Percentiles rank a stretch among this genome's conserved stretches.
Evolutionary conservation across 2,329 filamentous ascomycete genomes (phyloP).

Genomic region (Exophiala lecanii-corni): DNA sequence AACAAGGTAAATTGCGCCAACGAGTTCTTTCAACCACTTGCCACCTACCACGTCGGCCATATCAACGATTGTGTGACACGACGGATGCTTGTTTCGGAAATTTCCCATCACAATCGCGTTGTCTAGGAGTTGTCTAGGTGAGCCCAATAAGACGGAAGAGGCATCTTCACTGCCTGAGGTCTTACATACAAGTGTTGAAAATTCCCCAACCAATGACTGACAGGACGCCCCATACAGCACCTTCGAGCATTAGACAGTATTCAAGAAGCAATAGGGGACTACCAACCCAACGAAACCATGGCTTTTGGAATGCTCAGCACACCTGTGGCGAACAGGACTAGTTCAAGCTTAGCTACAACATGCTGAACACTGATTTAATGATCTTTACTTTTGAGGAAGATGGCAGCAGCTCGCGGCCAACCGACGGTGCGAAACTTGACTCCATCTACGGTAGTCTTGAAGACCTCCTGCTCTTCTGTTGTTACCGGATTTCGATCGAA

Average conservation of each 20-base stretch:
- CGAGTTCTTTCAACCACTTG: conserved; percentile 47
- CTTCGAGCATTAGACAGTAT: too few relatives aligned
- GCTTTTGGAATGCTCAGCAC: conserved; percentile 46
- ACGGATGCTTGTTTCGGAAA: conserved; percentile 46
- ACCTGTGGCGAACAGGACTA: conserved; percentile 41
- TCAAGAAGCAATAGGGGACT: too few relatives aligned
- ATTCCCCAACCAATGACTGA: conserved; percentile 46
- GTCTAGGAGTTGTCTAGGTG: too few relatives aligned
- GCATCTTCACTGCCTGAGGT: too few relatives aligned
- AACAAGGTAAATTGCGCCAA: conserved; percentile 35
- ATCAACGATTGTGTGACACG: conserved; percentile 51
- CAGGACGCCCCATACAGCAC: conserved; percentile 44
- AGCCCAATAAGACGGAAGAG: too few relatives aligned
- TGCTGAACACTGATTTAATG: neutral
- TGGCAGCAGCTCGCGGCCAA: conserved; percentile 49
- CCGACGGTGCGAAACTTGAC: conserved; percentile 52
- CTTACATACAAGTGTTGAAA: conserved; percentile 43
- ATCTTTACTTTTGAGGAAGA: conserved; percentile 46
- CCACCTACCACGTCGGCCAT: conserved; percentile 57
- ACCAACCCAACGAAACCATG: conserved; percentile 44
- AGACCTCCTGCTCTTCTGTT: conserved; percentile 44
- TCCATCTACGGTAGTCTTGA: conserved; percentile 44
- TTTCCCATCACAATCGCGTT: conserved; percentile 47
- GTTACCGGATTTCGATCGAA: too few relatives aligned
- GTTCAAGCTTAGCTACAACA: neutral